Percentiles rank a stretch among this genome's conserved stretches.
These are phyloP conservation scores for Zygosaccharomyces lentus DNA, from an alignment of 805 yeast species.

Conservation along the genomic window DNA sequence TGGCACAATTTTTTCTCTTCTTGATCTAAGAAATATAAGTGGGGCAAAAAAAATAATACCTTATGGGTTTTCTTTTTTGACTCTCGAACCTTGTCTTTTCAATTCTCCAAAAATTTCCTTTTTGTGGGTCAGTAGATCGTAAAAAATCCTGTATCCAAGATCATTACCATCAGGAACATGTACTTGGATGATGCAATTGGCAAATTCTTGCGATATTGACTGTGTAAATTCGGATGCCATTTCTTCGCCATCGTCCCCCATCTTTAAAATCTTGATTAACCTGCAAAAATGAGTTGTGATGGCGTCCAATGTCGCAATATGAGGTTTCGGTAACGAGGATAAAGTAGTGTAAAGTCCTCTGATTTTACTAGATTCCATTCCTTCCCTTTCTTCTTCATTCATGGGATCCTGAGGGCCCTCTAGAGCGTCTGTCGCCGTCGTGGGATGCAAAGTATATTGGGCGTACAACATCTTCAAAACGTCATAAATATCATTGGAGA, in stretches of 20 bases:
- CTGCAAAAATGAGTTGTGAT: slow-evolving; percentile 71
- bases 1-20: slow-evolving; percentile 1
- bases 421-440: slow-evolving; percentile 1
- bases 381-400: slow-evolving; percentile 1
- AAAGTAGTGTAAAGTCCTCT: slow-evolving; percentile 63
- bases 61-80: slow-evolving; percentile 7
- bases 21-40: neutral
- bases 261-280: slow-evolving; percentile 49
- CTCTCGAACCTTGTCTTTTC: slow-evolving; percentile 33
- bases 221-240: slow-evolving; percentile 38
- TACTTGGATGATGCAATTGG: slow-evolving; percentile 49
- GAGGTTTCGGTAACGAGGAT: slow-evolving; percentile 62
- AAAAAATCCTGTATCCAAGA: slow-evolving; percentile 53
- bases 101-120: slow-evolving; percentile 63
- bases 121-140: slow-evolving; percentile 58
- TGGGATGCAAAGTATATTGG: slow-evolving; percentile 38
- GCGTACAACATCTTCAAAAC: slow-evolving; percentile 62
- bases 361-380: slow-evolving; percentile 40
- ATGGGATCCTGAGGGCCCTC: neutral
- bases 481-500: slow-evolving; percentile 63
- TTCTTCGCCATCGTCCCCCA: slow-evolving; percentile 39
- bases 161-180: slow-evolving; percentile 51
- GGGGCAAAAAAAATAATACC: neutral
- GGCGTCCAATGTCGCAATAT: slow-evolving; percentile 76
- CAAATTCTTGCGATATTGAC: slow-evolving; percentile 62